Base-by-base conservation (phyloP, 2,329 filamentous ascomycete genomes). In the Phyllachora maydis region DNA sequence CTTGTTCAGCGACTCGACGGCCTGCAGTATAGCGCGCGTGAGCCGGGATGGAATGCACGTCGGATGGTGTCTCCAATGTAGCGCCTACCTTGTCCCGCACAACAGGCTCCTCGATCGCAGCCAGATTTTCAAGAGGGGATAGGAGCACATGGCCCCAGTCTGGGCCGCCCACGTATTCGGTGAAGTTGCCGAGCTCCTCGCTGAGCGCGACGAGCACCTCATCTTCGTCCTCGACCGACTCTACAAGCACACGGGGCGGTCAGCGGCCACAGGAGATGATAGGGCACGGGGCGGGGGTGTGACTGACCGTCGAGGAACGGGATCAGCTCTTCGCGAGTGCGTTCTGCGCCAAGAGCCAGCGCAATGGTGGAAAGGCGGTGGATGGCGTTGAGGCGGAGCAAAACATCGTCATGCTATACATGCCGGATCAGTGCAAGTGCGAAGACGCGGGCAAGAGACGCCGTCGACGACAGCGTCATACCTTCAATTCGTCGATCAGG, bases 401-500 rank as follows among this genome's bases (percentile, higher is more conserved):
- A 68, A 39, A 98, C 88, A 63, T 98, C 90, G 50, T 98, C 88
- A 54, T 98, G 88, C 85, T 98, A 42, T 23, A 22, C 5, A 14
- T 6, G 11, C 8, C n/a, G 6, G 11, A 14, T 22, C 20, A 22
- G 20, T 14, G 11, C 14, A 22, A 13, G 21, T 9, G 13, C 19
- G 26, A 13, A 23, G 8, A 21, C 14, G 19, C n/a, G 21, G 22
- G n/a, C n/a, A n/a, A n/a, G n/a, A n/a, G 24, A 16, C 16, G 11
- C 23, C 15, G 8, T 34, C 30, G 35, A 39, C 35, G 33, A 36
- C 33, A 37, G 32, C 29, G 35, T 42, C 52, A 42, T 67, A 92
- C 83, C 79, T 93, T 98, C 45, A 98, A 66, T 68, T 98, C 88
- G 54, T 98, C 88, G 55, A 98, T 98, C 54, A 98, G 73, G 39